phyloP scores from a whole-genome alignment of 768 basidiomycete species.

The Leccinum aurantiacum region DNA sequence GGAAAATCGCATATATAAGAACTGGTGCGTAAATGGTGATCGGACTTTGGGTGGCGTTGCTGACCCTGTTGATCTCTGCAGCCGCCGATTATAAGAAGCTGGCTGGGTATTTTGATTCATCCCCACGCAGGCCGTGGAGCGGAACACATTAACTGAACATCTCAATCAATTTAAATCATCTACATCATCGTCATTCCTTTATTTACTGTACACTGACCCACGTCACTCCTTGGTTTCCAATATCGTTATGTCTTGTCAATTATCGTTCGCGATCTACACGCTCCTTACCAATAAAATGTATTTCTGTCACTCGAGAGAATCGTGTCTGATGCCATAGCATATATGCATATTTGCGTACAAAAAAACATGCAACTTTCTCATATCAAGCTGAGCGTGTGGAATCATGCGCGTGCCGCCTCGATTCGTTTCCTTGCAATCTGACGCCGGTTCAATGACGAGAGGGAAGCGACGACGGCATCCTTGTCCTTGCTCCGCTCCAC shows the following conservation, averaged over 20 bases:
- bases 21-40: constrained; percentile 25
- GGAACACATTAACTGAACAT: neutral
- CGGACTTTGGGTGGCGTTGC: neutral
- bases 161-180: neutral
- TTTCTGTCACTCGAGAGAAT: neutral
- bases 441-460: constrained; percentile 77
- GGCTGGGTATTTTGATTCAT: neutral
- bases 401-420: constrained; percentile 71
- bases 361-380: constrained; percentile 17
- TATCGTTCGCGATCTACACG: neutral
- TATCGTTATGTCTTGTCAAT: constrained; percentile 12
- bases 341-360: constrained; percentile 34
- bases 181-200: neutral
- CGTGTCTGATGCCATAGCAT: constrained; percentile 24
- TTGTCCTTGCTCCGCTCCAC: constrained; percentile 94
- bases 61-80: constrained; percentile 4
- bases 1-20: constrained; percentile 28
- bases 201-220: neutral
- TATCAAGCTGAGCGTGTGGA: constrained; percentile 19
- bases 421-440: constrained; percentile 87
- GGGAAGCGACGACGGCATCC: constrained; percentile 47
- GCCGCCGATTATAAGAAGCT: constrained; percentile 8
- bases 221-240: neutral
- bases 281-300: constrained; percentile 11
- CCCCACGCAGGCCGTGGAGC: constrained; percentile 5